Base-by-base conservation (phyloP, 2,329 filamentous ascomycete genomes). In the Tympanopsis confertula region DNA sequence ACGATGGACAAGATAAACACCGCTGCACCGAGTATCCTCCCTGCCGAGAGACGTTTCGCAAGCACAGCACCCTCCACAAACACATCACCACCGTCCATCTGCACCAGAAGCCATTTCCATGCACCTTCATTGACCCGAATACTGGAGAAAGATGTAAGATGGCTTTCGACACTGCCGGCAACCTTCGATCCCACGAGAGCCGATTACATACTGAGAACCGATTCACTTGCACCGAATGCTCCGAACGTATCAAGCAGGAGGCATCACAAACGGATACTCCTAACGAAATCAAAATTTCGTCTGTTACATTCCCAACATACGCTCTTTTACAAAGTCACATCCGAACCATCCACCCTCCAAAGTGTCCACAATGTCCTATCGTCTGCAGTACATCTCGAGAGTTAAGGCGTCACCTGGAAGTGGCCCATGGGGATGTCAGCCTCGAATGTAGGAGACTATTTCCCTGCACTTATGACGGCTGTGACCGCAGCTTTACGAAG, bases 1-100 rank as follows among this genome's bases (percentile, higher is more conserved):
- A 95, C 55, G 73, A 82, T 50, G 82, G 81, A 38, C 74, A 80
- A 46, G 81, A 91, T 52, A 71, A 82, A 38, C 87, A 82, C 50
- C 69, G 73, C 40, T 94, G 87, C 52, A 76, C 71, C 17, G 79
- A 75, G 22, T 80, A 75, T 47, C 69, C 72, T 2, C 74, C 71
- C 1, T 94, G 87, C 58, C 71, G 73, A 14, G 74, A 86, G 58
- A 77, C 75, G 15, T 96, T 95, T 56, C 75, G 89, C 43, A 95
- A 94, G 58, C 82, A 86, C 53, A 78, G 86, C 45, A 93, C 87
- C 0, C 68, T 95, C 13, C 78, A 88, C 53, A 79, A 83, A 37
- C 89, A 96, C 54, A 74, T 94, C 44, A 75, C 80, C 38, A 74
- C 75, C 7, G 80, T 78, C 12, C 89, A 96, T 55, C 62, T 89